These are phyloP conservation scores for Aspergillus sp. DNA, from an alignment of 2,329 filamentous ascomycete species.

Conservation along the genomic window DNA sequence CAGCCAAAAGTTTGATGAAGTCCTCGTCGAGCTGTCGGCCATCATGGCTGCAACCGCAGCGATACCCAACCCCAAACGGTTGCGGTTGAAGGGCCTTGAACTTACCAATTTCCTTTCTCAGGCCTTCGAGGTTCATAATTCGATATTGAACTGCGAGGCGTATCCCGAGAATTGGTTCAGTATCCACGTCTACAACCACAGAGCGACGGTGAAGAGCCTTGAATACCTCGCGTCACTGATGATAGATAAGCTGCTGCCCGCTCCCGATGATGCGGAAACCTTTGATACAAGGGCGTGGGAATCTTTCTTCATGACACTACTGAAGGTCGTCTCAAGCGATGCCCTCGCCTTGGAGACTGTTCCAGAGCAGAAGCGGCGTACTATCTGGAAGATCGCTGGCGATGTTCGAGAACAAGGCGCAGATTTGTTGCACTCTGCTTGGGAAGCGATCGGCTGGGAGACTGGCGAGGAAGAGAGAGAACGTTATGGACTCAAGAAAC, in stretches of 20 bases:
- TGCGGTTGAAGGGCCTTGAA: slow-evolving; percentile 76
- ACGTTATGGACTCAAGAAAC: slow-evolving; percentile 74
- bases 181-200: slow-evolving; percentile 88
- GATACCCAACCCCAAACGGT: slow-evolving; percentile 69
- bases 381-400: slow-evolving; percentile 98
- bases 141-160: slow-evolving; percentile 82
- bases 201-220: slow-evolving; percentile 80
- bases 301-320: slow-evolving; percentile 81
- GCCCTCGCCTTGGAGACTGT: slow-evolving; percentile 91
- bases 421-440: slow-evolving; percentile 77
- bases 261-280: slow-evolving; percentile 84
- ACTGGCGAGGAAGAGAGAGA: slow-evolving; percentile 74
- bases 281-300: slow-evolving; percentile 97
- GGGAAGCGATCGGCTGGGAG: slow-evolving; percentile 98
- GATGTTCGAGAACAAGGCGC: slow-evolving; percentile 92
- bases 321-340: slow-evolving; percentile 86
- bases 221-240: slow-evolving; percentile 79
- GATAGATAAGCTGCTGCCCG: slow-evolving; percentile 78
- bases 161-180: slow-evolving; percentile 91
- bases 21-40: slow-evolving; percentile 82
- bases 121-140: slow-evolving; percentile 80
- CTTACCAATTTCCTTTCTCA: slow-evolving; percentile 74
- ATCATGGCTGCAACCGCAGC: slow-evolving; percentile 80
- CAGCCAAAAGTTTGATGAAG: slow-evolving; percentile 73
- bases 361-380: slow-evolving; percentile 90